These are phyloP conservation scores for Boletellus ananas DNA, from an alignment of 768 basidiomycete genomes.

Conservation along the genomic window DNA sequence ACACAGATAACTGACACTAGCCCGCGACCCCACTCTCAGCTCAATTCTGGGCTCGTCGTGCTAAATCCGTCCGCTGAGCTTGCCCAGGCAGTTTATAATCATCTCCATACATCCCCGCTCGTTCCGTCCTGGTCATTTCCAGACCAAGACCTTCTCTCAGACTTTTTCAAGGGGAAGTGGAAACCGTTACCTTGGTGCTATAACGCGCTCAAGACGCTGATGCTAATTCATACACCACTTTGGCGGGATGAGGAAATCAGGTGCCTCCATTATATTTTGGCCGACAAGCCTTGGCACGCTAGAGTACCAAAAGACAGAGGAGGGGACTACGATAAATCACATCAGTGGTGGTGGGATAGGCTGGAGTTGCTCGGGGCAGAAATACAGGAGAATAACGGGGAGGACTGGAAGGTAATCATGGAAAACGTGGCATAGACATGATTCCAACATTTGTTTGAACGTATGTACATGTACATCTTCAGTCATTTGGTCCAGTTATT, in stretches of 20 bases:
- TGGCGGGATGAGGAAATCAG: slow-evolving; percentile 88
- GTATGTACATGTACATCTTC: neutral
- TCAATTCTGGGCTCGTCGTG: slow-evolving; percentile 90
- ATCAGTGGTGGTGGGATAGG: slow-evolving; percentile 81
- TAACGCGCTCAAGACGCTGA: slow-evolving; percentile 89
- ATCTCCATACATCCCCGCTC: slow-evolving; percentile 45
- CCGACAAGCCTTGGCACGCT: slow-evolving; percentile 82
- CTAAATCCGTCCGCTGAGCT: slow-evolving; percentile 67
- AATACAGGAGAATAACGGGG: slow-evolving; percentile 41
- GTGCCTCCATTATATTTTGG: slow-evolving; percentile 83
- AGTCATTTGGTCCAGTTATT: neutral
- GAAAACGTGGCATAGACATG: slow-evolving; percentile 41
- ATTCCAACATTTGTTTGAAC: neutral
- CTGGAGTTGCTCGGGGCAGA: slow-evolving; percentile 43
- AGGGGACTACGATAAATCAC: slow-evolving; percentile 49
- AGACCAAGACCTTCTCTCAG: slow-evolving; percentile 89
- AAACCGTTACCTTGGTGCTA: slow-evolving; percentile 79
- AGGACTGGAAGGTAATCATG: slow-evolving; percentile 49
- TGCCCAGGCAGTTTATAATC: slow-evolving; percentile 46
- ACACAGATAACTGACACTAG: slow-evolving; percentile 38
- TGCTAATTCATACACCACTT: slow-evolving; percentile 61
- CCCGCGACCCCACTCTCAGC: slow-evolving; percentile 73
- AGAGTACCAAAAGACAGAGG: slow-evolving; percentile 40
- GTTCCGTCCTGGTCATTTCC: slow-evolving; percentile 67
- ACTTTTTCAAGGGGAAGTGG: slow-evolving; percentile 76